Evolutionary conservation across 106 monocot species (phyloP).

Genomic region (Acorus gramineus): DNA sequence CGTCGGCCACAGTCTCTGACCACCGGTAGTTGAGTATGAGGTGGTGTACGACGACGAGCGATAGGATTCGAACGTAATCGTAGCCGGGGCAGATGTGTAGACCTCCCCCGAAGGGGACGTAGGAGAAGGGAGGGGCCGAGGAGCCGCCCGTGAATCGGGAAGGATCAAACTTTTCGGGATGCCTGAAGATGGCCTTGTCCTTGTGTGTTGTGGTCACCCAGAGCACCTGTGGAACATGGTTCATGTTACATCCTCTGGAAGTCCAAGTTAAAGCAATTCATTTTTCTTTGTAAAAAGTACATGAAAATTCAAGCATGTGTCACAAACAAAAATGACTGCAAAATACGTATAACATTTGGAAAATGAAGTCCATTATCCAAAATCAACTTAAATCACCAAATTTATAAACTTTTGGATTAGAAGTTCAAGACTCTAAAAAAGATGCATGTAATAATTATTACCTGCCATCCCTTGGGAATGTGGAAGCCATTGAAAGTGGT

Average conservation of each 20-base stretch:
- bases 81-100: conserved; percentile 7
- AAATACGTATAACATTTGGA: no score
- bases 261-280: no score
- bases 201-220: conserved; percentile 15
- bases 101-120: conserved; percentile 16
- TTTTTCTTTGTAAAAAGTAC: no score
- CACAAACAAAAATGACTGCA: no score
- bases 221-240: not conserved
- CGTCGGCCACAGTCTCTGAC: conserved; percentile 4
- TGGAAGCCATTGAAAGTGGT: conserved; percentile 7
- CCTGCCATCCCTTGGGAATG: conserved; percentile 16
- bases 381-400: no score
- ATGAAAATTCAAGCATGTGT: no score
- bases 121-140: conserved; percentile 5
- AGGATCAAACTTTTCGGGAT: conserved; percentile 2
- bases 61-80: conserved; percentile 11
- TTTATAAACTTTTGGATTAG: no score
- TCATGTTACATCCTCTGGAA: no score
- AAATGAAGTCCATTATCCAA: no score
- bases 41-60: conserved; percentile 4
- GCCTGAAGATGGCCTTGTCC: conserved; percentile 12
- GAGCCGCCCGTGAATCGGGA: conserved; percentile 10
- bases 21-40: conserved; percentile 9
- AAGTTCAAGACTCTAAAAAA: not conserved
- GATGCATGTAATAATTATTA: not conserved